Base-by-base conservation (phyloP, 179 eudicot genomes). In the Nepenthes alata region DNA sequence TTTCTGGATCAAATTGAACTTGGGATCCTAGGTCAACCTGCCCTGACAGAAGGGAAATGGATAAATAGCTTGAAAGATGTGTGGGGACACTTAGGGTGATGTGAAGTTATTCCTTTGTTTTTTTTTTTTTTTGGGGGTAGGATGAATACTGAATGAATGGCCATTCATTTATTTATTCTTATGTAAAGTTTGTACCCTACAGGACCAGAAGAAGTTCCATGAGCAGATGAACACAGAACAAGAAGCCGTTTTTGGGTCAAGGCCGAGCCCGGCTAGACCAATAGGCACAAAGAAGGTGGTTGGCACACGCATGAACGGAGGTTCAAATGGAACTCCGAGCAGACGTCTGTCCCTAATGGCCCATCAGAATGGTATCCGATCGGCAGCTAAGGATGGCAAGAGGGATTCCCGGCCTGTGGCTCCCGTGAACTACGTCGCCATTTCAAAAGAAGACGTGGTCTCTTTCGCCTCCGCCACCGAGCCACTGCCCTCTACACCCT, bases 351-450 rank as follows among this genome's bases (percentile, higher is more conserved):
- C 95, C 35, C 75, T 87, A 36, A 79, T 70, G 72, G 53, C 75
- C 11, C 74, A 74, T 66, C 89, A 83, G 62, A 89, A 83, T 52
- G 97, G 97, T 38, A 61, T 77, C 12, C 77, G 86, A 62, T 87
- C 95, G 5, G 59, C 77, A 12, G 75, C 69, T 45, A 86, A 69
- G 73, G 89, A 78, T 55, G 74, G 80, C 0, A 72, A 65, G 57
- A 58, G 67, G 63, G 75, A 72, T 5, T 59, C 75, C 34, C 68
- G 72, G 59, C 77, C 68, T 35, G 49, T 69, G 3, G 80, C 71
- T 49, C 80, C 76, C 4, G 67, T 70, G 53, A 76, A 72, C 60
- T 72, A 68, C 47, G 77, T 76, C 11, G 52, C 74, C 14, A 12
- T 65, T 44, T 67, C 80, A 15, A 69, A 76, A 65, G 80, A 71